These are phyloP conservation scores for Termitomyces heimii DNA, from an alignment of 768 basidiomycete genomes.

Conservation along the genomic window DNA sequence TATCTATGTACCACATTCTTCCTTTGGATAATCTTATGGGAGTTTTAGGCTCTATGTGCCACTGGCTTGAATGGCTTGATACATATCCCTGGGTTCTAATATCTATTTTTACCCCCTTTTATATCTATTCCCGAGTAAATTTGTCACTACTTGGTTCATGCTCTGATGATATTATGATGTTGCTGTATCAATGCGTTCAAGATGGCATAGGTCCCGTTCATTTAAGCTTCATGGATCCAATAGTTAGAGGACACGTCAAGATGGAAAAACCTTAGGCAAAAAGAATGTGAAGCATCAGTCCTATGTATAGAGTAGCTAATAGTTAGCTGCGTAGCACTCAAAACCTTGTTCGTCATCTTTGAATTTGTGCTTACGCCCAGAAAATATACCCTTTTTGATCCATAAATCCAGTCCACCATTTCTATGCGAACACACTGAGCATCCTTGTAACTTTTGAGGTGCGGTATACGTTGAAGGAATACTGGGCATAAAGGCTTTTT, in stretches of 20 bases:
- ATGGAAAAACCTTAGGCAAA: neutral
- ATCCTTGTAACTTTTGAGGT: neutral
- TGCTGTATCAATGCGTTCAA: too few species aligned
- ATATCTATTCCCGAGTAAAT: constrained; percentile 1
- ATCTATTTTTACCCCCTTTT: constrained; percentile 1
- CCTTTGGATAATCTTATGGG: constrained; percentile 2
- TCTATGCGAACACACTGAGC: neutral
- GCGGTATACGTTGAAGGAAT: neutral
- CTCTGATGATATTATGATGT: too few species aligned
- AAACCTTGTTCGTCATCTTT: neutral
- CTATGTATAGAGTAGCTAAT: too few species aligned
- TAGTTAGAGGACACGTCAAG: neutral
- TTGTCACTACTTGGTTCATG: neutral
- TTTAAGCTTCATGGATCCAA: neutral
- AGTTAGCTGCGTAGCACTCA: too few species aligned
- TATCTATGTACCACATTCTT: constrained; percentile 6
- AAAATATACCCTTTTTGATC: neutral
- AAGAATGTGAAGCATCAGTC: neutral
- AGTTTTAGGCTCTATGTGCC: constrained; percentile 1
- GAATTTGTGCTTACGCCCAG: neutral
- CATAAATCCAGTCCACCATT: neutral
- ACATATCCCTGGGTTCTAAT: constrained; percentile 6
- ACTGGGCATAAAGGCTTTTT: neutral
- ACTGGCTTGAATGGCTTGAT: neutral
- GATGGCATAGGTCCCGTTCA: neutral